Conservation (phyloP, 1,284 basidiomycete species). For the Erythrobasidium hasegawianum region DNA sequence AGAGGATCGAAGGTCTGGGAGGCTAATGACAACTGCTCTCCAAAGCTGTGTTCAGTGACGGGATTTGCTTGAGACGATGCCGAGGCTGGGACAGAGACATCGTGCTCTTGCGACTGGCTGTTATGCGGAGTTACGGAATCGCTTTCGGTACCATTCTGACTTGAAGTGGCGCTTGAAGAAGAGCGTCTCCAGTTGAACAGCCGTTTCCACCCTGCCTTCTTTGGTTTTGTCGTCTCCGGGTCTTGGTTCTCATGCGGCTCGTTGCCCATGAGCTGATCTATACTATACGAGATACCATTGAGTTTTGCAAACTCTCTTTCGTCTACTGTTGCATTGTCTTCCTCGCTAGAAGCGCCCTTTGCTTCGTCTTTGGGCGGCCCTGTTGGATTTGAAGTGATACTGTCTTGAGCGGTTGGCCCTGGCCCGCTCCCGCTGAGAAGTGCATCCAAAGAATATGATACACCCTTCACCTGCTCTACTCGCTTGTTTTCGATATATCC, state of each 20-base stretch:
- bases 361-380: constrained; percentile 10
- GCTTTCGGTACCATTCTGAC: constrained; percentile 36
- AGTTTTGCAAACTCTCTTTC: constrained; percentile 91
- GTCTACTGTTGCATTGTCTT: constrained; percentile 58
- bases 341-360: constrained; percentile 43
- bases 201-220: constrained; percentile 12
- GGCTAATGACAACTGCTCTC: constrained; percentile 28
- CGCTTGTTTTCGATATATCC: constrained; percentile 74
- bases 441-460: constrained; percentile 92
- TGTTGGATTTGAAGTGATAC: constrained; percentile 32
- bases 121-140: not conserved
- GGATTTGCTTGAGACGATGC: not conserved
- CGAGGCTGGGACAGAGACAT: not conserved
- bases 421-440: constrained; percentile 56
- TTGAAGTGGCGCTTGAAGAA: not conserved
- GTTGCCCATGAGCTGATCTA: constrained; percentile 63
- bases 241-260: constrained; percentile 32
- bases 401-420: constrained; percentile 26
- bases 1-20: constrained; percentile 45
- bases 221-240: constrained; percentile 3
- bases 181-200: constrained; percentile 11
- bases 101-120: not conserved
- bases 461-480: constrained; percentile 96
- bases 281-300: constrained; percentile 92
- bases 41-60: constrained; percentile 10